Conservation (phyloP, 306 rosid genomes). For the Cucurbita pepo region DNA sequence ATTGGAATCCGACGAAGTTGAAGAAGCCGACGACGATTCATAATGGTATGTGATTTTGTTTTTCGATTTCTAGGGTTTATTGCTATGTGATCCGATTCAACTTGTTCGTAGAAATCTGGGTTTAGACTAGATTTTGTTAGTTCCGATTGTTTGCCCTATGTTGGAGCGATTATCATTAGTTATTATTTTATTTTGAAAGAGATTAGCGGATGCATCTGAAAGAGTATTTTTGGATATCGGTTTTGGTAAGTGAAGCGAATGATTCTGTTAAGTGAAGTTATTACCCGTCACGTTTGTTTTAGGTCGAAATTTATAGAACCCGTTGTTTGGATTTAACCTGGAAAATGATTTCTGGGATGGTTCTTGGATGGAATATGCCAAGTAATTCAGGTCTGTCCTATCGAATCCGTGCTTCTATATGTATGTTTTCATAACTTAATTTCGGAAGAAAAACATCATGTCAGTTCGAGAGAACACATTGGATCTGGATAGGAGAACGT, state of each 20-base stretch:
- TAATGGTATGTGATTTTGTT: slow-evolving; percentile 1
- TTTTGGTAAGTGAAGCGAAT: neutral
- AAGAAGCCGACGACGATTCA: neutral
- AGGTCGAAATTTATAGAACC: neutral
- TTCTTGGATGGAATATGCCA: neutral
- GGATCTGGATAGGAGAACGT: neutral
- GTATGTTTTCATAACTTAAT: neutral
- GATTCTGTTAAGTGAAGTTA: neutral
- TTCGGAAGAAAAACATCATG: neutral
- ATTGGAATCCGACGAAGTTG: neutral
- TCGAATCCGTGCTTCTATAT: neutral
- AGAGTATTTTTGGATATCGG: neutral
- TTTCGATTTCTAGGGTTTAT: neutral
- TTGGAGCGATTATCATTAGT: neutral
- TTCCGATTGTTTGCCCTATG: neutral
- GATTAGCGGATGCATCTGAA: neutral
- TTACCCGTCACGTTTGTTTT: neutral
- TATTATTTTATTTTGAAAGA: neutral
- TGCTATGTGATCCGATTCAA: neutral
- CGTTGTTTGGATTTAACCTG: neutral
- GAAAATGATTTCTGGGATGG: neutral
- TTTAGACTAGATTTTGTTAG: neutral
- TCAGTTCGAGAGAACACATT: neutral
- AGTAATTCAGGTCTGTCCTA: neutral
- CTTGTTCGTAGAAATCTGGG: neutral